Evolutionary conservation across 306 rosid genomes (phyloP), one percentile per base, ranked within the genome.

Genomic region (Hippophae tibetana): DNA sequence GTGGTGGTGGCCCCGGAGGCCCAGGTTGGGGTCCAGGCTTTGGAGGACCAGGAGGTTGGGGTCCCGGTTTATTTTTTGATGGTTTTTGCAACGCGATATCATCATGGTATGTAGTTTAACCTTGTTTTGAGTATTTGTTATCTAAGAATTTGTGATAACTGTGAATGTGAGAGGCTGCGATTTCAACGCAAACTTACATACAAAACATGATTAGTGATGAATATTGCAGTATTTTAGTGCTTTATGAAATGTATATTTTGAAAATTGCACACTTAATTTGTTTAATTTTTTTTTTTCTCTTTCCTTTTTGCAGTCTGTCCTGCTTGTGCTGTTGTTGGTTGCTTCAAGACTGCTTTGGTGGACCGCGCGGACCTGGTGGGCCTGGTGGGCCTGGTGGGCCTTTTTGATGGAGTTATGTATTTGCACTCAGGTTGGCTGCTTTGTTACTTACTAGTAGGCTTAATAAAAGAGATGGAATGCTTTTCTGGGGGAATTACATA

Each of bases 261-360:
- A 23, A 18, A 57, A 9, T 51, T 61, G 61, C 10, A 69, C 25
- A 8, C 48, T 58, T 8, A 45, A 49, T 13, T 14, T 9, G 12
- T 18, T 18, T 18, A 18, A 18, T 0, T 18, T 18, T 18, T 18
- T 18, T 18, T 10, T 9, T 48, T 42, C 43, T 7, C 26, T 9
- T 25, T 43, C 52, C 5, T 6, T 44, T 27, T 45, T 73, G 77
- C 81, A 87, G 95, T 71, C 47, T 84, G 63, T 81, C 51, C 64
- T 87, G 89, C 71, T 55, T 87, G 60, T 87, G 95, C 73, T 87
- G 95, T 52, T 87, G 95, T 52, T 80, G 95, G 79, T 46, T 87
- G 75, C 40, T 81, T 5, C 82, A 50, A 47, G 86, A 67, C 71
- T 84, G 95, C 71, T 87, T 87, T 1, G 88, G 86, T 3, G 79